These are phyloP conservation scores for Suillus spraguei DNA, from an alignment of 768 basidiomycete species.

Conservation along the genomic window DNA sequence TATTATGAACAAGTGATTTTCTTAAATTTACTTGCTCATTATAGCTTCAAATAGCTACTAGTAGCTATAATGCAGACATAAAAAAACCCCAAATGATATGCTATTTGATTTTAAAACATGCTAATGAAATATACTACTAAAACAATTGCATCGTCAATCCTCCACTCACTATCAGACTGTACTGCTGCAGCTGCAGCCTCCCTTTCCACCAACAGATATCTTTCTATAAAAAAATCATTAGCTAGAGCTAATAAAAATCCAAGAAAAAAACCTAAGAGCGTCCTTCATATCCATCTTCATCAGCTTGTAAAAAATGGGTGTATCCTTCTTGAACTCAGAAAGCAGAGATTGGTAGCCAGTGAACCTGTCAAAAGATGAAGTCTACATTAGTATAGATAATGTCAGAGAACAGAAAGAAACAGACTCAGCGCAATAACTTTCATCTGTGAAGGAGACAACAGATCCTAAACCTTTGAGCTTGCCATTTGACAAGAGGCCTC, in stretches of 20 bases:
- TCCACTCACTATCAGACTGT: neutral
- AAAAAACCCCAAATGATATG: neutral
- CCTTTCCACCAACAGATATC: neutral
- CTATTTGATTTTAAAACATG: neutral
- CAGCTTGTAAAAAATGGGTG: neutral
- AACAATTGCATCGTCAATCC: neutral
- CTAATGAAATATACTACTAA: neutral
- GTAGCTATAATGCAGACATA: neutral
- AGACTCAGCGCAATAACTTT: no score
- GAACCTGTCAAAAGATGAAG: neutral
- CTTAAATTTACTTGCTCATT: neutral
- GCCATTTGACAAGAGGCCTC: no score
- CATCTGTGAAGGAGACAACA: no score
- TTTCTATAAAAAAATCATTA: neutral
- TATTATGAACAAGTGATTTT: neutral
- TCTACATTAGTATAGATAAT: neutral
- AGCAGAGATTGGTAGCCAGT: neutral
- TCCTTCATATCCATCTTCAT: neutral
- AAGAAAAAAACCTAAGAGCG: neutral
- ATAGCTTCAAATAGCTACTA: neutral
- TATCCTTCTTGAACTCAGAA: neutral
- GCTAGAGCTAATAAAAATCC: neutral
- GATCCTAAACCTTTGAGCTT: no score
- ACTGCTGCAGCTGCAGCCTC: neutral
- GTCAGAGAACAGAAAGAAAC: no score